These are phyloP conservation scores for Oryza meridionalis DNA, from an alignment of 176 grass and related monocot species.

Conservation along the genomic window DNA sequence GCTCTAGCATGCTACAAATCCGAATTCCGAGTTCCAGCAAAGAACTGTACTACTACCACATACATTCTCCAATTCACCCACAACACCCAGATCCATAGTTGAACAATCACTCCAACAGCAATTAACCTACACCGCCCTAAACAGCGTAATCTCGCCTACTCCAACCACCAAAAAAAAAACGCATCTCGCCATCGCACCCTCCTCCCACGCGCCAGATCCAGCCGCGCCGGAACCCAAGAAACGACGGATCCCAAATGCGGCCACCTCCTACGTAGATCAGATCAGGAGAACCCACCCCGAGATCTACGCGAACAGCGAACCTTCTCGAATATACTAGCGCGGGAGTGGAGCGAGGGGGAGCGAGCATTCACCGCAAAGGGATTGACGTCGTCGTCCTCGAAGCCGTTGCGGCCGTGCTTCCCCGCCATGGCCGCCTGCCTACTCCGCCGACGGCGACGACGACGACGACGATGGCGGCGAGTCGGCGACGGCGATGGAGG, in stretches of 20 bases:
- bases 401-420: slow-evolving; percentile 77
- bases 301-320: slow-evolving; percentile 39
- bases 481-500: slow-evolving; percentile 2
- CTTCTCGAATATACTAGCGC: neutral
- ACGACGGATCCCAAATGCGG: slow-evolving; percentile 11
- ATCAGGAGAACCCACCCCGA: neutral
- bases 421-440: slow-evolving; percentile 66
- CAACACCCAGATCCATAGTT: slow-evolving; percentile 35
- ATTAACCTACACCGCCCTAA: neutral
- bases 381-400: slow-evolving; percentile 91
- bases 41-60: neutral
- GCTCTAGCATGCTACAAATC: neutral
- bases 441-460: slow-evolving; percentile 31
- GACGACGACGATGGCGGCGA: slow-evolving; percentile 23
- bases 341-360: neutral
- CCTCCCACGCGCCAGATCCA: slow-evolving; percentile 23
- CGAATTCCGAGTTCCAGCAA: slow-evolving; percentile 17
- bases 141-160: neutral
- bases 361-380: slow-evolving; percentile 78
- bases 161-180: slow-evolving; percentile 33
- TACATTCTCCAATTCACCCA: neutral
- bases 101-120: neutral
- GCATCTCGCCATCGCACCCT: neutral
- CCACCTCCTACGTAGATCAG: neutral
- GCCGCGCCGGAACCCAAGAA: neutral